A percentile compares a stretch with the other conserved stretches of the same genome.
phyloP scores from a whole-genome alignment of 768 basidiomycete genomes.

The Hortiboletus flavorubellus region DNA sequence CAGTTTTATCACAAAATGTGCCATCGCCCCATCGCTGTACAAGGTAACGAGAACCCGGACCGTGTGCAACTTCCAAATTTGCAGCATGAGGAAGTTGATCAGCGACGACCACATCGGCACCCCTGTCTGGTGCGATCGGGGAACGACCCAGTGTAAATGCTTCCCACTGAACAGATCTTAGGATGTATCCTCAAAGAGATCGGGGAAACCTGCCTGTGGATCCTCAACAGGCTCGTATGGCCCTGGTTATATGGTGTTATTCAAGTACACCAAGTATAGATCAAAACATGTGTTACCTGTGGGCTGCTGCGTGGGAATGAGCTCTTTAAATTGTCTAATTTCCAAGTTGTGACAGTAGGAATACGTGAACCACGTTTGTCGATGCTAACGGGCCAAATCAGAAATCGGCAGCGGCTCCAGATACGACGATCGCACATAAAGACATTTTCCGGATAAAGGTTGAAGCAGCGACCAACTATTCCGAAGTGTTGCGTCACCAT shows the following conservation, averaged over 20 bases:
- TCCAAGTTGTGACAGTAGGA: slow-evolving; percentile 93
- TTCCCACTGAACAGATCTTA: slow-evolving; percentile 54
- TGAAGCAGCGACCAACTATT: slow-evolving; percentile 82
- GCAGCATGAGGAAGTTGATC: slow-evolving; percentile 61
- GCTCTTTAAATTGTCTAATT: slow-evolving; percentile 94
- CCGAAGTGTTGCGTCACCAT: slow-evolving; percentile 61
- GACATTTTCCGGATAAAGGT: slow-evolving; percentile 73
- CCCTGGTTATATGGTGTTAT: slow-evolving; percentile 41
- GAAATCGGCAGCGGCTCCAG: slow-evolving; percentile 27
- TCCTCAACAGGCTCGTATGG: slow-evolving; percentile 83
- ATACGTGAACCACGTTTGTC: slow-evolving; percentile 96
- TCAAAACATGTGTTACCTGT: slow-evolving; percentile 48
- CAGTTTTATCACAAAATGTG: slow-evolving; percentile 90
- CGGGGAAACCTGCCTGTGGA: slow-evolving; percentile 55
- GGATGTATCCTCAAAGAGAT: slow-evolving; percentile 22
- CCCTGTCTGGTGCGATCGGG: slow-evolving; percentile 54
- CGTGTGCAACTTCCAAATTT: slow-evolving; percentile 74
- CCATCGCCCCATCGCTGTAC: slow-evolving; percentile 91
- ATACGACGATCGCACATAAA: slow-evolving; percentile 65
- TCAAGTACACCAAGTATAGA: slow-evolving; percentile 20
- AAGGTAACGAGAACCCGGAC: slow-evolving; percentile 83
- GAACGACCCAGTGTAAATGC: slow-evolving; percentile 76
- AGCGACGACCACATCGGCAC: slow-evolving; percentile 62
- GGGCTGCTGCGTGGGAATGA: slow-evolving; percentile 59
- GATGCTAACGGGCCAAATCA: slow-evolving; percentile 51